Conservation (phyloP, 164 flowering plant species). For the Cinnamomum micranthum region DNA sequence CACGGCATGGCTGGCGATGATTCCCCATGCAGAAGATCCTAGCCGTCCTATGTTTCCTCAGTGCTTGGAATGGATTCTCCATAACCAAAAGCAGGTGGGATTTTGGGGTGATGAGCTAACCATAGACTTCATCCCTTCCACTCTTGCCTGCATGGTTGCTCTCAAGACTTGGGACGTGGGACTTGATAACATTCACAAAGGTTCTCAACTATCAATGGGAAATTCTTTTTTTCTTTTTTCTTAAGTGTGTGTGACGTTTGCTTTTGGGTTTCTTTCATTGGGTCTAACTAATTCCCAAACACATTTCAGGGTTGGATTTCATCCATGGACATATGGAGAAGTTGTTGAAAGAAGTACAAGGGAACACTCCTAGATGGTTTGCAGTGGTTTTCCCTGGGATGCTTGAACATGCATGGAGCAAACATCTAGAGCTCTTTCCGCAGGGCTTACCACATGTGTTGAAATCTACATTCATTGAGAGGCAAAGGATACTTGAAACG, state of each 20-base stretch:
- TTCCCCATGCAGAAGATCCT: slow-evolving; percentile 21
- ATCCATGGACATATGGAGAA: background rate
- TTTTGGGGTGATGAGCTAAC: slow-evolving; percentile 40
- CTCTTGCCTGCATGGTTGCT: slow-evolving; percentile 43
- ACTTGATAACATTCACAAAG: slow-evolving; percentile 15
- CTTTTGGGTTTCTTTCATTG: background rate
- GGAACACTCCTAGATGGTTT: background rate
- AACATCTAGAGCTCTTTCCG: slow-evolving; percentile 1
- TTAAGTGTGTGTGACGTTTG: background rate
- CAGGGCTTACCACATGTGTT: background rate
- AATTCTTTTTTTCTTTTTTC: too few species aligned
- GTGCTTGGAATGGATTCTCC: slow-evolving; percentile 41
- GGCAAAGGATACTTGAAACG: background rate
- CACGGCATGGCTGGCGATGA: slow-evolving; percentile 55
- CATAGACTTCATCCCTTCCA: slow-evolving; percentile 33
- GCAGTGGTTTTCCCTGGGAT: slow-evolving; percentile 2
- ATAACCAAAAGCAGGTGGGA: slow-evolving; percentile 35
- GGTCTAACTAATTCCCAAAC: background rate
- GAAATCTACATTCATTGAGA: background rate
- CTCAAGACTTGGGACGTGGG: slow-evolving; percentile 40
- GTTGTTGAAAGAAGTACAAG: background rate
- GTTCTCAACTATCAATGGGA: slow-evolving; percentile 13
- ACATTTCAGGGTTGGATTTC: background rate
- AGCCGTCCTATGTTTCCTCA: slow-evolving; percentile 32
- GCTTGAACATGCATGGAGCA: slow-evolving; percentile 1